Evolutionary conservation across 139 green algal species (phyloP), one percentile per base, ranked within the genome.

Genomic region (Chlorella vulgaris): DNA sequence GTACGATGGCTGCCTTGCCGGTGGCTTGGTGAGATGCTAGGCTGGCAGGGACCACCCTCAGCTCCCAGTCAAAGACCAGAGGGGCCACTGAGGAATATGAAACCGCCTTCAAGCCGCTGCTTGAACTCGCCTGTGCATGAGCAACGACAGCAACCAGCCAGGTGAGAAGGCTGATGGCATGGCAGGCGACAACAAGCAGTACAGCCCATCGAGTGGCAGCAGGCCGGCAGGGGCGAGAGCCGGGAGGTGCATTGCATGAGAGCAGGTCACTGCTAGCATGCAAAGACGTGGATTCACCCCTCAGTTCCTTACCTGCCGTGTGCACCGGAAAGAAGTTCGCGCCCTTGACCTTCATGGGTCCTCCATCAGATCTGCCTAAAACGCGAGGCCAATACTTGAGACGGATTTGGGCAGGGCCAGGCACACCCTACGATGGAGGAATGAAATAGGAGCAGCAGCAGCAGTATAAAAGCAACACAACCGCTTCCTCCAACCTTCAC

Each of bases 291-390:
- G 5, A 65, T 15, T 8, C 55, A n/a, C 13, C 47, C 15, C 13
- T 7, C 29, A 10, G 31, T 15, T 31, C 4, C 66, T 42, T 19
- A 73, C 83, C 83, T 33, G 83, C 79, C 1, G 75, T 43, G 76
- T 87, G 83, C 51, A 87, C 75, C 21, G 53, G 76, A 24, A 87
- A 81, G 67, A 86, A 87, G 63, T 86, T 86, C 51, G 78, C 83
- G 1, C 83, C 83, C 55, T 28, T 62, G 21, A 63, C 58, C 35
- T 47, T 51, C 4, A 33, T 40, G 39, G 86, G 62, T 3, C 15
- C 40, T 87, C 50, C 29, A 87, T 53, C 50, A 87, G 78, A 50
- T 82, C 47, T 7, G 51, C 81, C 63, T 86, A 69, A 36, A 87
- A 84, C 67, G 74, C 76, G 21, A 81, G 76, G 31, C 76, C 76